A percentile compares a stretch with the other conserved stretches of the same genome.
Evolutionary conservation across 371 early-diverging fungal species (phyloP).

Genomic region (Mortierella sp.): DNA sequence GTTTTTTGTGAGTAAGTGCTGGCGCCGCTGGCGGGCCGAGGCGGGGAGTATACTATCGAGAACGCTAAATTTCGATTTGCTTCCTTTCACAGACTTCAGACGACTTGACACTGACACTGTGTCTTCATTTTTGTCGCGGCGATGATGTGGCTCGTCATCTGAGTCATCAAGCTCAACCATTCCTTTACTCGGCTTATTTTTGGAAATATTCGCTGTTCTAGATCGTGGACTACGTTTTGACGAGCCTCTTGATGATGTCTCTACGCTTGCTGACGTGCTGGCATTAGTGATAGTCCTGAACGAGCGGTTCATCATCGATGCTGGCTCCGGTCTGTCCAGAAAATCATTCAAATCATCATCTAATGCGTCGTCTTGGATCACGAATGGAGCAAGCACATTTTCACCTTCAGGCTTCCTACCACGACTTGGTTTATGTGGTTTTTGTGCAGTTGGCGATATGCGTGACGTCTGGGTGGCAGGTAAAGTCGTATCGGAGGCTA

Average conservation of each 20-base stretch:
- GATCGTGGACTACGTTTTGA: conserved; percentile 3
- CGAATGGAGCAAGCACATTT: not conserved
- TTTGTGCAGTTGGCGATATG: not conserved
- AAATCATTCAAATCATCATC: conserved; percentile 49
- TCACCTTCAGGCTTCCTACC: conserved; percentile 4
- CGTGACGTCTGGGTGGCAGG: no score
- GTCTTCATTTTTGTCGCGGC: not conserved
- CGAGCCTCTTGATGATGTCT: not conserved
- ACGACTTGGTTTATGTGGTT: not conserved
- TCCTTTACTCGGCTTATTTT: conserved; percentile 14
- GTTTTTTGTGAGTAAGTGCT: not conserved
- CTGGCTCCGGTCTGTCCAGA: conserved; percentile 36
- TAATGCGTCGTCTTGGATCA: not conserved
- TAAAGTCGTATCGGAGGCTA: not conserved
- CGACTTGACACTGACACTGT: not conserved
- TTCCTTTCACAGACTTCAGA: not conserved
- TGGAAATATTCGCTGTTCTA: not conserved
- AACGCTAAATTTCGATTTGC: conserved; percentile 15
- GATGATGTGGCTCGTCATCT: conserved; percentile 14
- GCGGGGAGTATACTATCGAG: conserved; percentile 30
- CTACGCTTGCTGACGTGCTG: not conserved
- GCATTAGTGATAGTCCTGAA: conserved; percentile 21
- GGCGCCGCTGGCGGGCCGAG: conserved; percentile 21
- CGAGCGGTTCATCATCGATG: conserved; percentile 41
- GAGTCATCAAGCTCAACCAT: conserved; percentile 36